Percentiles rank a stretch among this genome's conserved stretches.
These are phyloP conservation scores for Bruguiera sexangula DNA, from an alignment of 345 rosid species.

Conservation along the genomic window DNA sequence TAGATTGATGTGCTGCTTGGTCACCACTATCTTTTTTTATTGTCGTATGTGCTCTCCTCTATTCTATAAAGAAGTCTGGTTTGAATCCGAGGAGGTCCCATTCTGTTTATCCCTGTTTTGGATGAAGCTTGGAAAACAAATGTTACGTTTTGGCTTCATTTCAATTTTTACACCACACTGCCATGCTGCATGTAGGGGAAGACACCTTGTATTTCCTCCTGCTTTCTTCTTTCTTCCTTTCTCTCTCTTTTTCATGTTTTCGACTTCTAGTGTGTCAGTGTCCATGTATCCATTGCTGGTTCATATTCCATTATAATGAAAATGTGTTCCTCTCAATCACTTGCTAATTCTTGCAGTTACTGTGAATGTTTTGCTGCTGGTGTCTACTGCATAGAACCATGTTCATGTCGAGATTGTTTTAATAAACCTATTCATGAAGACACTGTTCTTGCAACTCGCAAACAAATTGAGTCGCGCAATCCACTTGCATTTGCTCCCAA, in stretches of 20 bases:
- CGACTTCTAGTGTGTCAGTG: not conserved
- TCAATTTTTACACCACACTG: not conserved
- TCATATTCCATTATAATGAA: not conserved
- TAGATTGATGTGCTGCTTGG: too few species aligned
- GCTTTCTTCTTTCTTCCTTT: not conserved
- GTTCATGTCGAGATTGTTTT: constrained; percentile 91
- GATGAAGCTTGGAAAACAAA: not conserved
- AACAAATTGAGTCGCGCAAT: constrained; percentile 92
- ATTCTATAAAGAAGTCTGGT: too few species aligned
- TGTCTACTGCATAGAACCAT: constrained; percentile 87
- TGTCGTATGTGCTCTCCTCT: too few species aligned
- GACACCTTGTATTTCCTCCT: not conserved
- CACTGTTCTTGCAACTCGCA: constrained; percentile 87
- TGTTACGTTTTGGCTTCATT: not conserved
- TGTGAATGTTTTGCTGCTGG: constrained; percentile 99
- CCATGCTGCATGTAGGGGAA: not conserved
- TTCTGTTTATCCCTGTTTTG: not conserved
- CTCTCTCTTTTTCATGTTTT: too few species aligned
- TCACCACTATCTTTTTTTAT: too few species aligned
- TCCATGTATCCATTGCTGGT: not conserved
- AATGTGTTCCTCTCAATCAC: not conserved
- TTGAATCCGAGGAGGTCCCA: too few species aligned
- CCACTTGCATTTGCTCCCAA: constrained; percentile 99
- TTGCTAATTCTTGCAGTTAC: constrained; percentile 51
- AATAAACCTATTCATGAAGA: constrained; percentile 93